Evolutionary conservation across 164 flowering plant species (phyloP).

Genomic region (Kingdonia uniflora): DNA sequence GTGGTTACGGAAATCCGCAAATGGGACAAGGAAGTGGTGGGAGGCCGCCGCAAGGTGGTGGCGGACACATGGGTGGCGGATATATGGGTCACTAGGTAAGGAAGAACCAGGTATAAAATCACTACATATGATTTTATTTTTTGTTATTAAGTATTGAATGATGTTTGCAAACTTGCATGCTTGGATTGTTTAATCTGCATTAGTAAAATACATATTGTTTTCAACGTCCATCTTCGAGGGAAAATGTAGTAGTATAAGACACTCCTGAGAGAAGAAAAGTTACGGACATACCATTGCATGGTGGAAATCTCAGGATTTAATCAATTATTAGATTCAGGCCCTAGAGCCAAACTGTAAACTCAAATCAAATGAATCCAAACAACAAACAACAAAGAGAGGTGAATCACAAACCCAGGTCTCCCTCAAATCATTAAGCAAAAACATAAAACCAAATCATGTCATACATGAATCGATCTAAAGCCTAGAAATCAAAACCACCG

Average conservation of each 20-base stretch:
- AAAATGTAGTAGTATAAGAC: neutral
- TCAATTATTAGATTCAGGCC: no score
- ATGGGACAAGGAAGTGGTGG: conserved; percentile 40
- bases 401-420: no score
- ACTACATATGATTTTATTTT: neutral
- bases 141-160: neutral
- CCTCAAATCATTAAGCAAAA: no score
- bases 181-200: no score
- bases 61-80: conserved; percentile 35
- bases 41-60: conserved; percentile 44
- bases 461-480: no score
- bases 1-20: conserved; percentile 43
- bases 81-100: conserved; percentile 48
- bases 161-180: no score
- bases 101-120: neutral
- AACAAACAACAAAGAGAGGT: no score
- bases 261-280: neutral
- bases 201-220: neutral
- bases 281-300: neutral
- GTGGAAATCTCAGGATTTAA: no score
- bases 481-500: no score
- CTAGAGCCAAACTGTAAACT: no score
- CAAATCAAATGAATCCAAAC: no score
- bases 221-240: neutral
- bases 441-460: no score